These are phyloP conservation scores for Oropetium thomaeum DNA, from an alignment of 176 grass and related monocot genomes.

Conservation along the genomic window DNA sequence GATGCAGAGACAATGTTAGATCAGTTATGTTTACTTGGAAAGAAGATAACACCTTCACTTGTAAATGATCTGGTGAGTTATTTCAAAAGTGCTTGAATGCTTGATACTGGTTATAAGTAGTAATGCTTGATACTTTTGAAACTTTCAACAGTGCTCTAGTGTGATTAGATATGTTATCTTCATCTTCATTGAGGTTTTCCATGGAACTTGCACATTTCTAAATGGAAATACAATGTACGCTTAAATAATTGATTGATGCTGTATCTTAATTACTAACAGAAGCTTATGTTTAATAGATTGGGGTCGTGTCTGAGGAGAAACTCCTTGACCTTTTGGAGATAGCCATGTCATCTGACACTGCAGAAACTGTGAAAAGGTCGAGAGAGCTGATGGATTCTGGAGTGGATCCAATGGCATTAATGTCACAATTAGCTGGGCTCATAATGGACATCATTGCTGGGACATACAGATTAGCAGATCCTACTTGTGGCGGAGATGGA, in stretches of 20 bases:
- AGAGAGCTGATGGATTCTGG: constrained; percentile 97
- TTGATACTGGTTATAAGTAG: too few relatives aligned
- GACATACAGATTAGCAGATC: constrained; percentile 73
- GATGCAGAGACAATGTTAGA: constrained; percentile 98
- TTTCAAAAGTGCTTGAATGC: constrained; percentile 20
- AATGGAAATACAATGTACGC: constrained; percentile 26
- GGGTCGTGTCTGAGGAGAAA: constrained; percentile 96
- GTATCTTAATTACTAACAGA: constrained; percentile 25
- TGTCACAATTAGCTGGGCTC: constrained; percentile 97
- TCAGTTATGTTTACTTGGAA: constrained; percentile 91
- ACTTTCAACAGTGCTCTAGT: background rate
- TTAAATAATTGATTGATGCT: background rate
- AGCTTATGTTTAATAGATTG: constrained; percentile 61
- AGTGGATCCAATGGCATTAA: constrained; percentile 94
- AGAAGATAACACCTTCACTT: constrained; percentile 78
- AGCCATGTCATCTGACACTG: constrained; percentile 95
- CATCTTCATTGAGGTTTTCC: constrained; percentile 14
- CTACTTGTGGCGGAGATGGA: constrained; percentile 56
- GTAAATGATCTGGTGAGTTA: constrained; percentile 86
- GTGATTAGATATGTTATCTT: constrained; percentile 18
- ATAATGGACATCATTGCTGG: constrained; percentile 99
- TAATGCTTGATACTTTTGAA: constrained; percentile 15
- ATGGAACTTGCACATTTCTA: constrained; percentile 8
- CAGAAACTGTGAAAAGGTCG: constrained; percentile 92
- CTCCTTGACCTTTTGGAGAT: constrained; percentile 93